A percentile compares a stretch with the other conserved stretches of the same genome.
Conservation (phyloP, 495 filamentous ascomycete species). For the Penicillium macrosclerotiorum region DNA sequence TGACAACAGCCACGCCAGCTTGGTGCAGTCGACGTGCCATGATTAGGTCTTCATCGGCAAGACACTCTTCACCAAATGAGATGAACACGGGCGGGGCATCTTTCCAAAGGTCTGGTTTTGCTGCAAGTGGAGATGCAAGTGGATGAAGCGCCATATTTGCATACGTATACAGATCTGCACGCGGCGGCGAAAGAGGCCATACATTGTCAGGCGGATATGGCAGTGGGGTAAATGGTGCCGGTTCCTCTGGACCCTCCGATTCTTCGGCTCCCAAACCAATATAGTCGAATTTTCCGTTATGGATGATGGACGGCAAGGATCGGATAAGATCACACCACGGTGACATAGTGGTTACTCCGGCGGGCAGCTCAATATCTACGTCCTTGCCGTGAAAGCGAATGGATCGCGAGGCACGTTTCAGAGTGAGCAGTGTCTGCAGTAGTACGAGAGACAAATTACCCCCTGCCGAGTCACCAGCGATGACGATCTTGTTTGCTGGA, state of each 20-base stretch:
- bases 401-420: constrained; percentile 53
- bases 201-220: constrained; percentile 50
- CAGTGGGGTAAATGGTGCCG: constrained; percentile 18
- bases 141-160: constrained; percentile 67
- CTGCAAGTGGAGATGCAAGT: constrained; percentile 67
- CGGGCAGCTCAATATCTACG: constrained; percentile 65
- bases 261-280: constrained; percentile 47
- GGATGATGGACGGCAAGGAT: constrained; percentile 64
- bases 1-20: constrained; percentile 63
- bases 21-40: constrained; percentile 56
- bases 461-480: constrained; percentile 87
- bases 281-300: constrained; percentile 71
- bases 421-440: constrained; percentile 69
- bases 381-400: constrained; percentile 63
- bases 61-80: constrained; percentile 72
- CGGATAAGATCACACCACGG: constrained; percentile 79
- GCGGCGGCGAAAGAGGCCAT: constrained; percentile 73
- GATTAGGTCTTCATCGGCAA: constrained; percentile 69
- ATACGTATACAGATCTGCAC: constrained; percentile 66
- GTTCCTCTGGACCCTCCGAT: constrained; percentile 27
- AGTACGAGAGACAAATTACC: constrained; percentile 73
- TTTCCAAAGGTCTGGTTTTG: constrained; percentile 57
- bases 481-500: constrained; percentile 65
- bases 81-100: constrained; percentile 70
- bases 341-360: constrained; percentile 60